Percentiles rank a stretch among this genome's conserved stretches.
Conservation (phyloP, 306 rosid species). For the Dryas drummondii region DNA sequence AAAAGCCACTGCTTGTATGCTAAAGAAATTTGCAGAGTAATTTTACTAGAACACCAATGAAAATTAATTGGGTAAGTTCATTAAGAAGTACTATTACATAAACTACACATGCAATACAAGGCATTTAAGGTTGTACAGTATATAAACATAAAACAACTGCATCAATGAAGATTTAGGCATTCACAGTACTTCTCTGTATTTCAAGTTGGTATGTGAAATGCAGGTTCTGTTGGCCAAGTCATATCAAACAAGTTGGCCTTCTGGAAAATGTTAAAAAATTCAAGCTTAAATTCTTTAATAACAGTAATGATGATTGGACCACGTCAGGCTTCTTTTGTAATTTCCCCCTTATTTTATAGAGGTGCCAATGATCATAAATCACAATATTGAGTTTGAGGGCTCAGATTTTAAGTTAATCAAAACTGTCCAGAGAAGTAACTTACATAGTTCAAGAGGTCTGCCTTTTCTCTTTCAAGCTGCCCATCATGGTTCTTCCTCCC, state of each 20-base stretch:
- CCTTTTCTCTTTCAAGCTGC: constrained; percentile 50
- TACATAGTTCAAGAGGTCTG: constrained; percentile 78
- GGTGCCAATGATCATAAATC: neutral
- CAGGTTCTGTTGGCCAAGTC: neutral
- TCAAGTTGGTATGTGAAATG: neutral
- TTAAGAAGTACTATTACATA: neutral
- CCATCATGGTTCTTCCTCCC: constrained; percentile 70
- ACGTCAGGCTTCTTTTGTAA: neutral
- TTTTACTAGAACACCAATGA: neutral
- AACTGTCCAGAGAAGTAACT: constrained; percentile 27
- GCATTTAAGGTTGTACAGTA: neutral
- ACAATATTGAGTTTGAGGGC: neutral
- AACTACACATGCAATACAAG: too few relatives aligned
- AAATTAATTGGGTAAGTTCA: neutral
- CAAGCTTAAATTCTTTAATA: neutral
- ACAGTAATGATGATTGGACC: neutral
- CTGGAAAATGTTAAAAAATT: neutral
- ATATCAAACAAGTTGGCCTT: neutral
- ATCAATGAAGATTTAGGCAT: too few relatives aligned
- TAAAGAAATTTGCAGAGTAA: neutral
- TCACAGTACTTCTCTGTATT: neutral
- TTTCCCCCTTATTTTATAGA: neutral
- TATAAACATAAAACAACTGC: neutral
- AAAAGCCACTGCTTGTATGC: neutral
- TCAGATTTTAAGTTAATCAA: neutral